phyloP scores from a whole-genome alignment of 2,329 filamentous ascomycete genomes.

The Beauveria caledonica region DNA sequence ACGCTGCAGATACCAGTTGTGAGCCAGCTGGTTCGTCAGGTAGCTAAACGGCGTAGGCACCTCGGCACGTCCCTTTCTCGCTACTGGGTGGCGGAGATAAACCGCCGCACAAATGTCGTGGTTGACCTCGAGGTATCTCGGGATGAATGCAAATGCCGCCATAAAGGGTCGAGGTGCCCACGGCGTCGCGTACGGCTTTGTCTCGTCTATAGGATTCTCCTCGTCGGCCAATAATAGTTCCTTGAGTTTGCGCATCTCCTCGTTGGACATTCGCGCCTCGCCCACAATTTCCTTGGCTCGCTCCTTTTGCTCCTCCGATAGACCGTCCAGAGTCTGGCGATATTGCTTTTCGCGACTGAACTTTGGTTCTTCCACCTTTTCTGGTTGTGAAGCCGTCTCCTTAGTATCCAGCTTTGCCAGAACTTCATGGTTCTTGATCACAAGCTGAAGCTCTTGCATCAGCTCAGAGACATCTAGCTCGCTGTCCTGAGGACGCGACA shows the following conservation, averaged over 20 bases:
- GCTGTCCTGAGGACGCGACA: constrained; percentile 33
- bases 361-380: constrained; percentile 1
- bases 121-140: constrained; percentile 93
- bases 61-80: constrained; percentile 69
- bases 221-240: constrained; percentile 52
- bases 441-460: constrained; percentile 23
- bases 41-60: constrained; percentile 74
- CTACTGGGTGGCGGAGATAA: constrained; percentile 89
- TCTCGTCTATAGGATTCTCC: constrained; percentile 67
- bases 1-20: constrained; percentile 88
- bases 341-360: constrained; percentile 24
- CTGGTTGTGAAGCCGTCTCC: constrained; percentile 1
- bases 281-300: constrained; percentile 27
- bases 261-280: constrained; percentile 27
- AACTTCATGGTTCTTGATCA: constrained; percentile 26
- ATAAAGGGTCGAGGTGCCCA: constrained; percentile 85
- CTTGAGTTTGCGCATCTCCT: constrained; percentile 47
- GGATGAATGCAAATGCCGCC: constrained; percentile 89
- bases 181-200: constrained; percentile 82
- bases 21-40: constrained; percentile 69
- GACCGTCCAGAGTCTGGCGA: constrained; percentile 27
- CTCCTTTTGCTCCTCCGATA: constrained; percentile 24
- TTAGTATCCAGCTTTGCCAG: constrained; percentile 19
- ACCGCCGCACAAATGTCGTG: constrained; percentile 94
- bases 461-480: constrained; percentile 22